These are phyloP conservation scores for Xylaria hypoxylon DNA, from an alignment of 2,329 filamentous ascomycete species.

Conservation along the genomic window DNA sequence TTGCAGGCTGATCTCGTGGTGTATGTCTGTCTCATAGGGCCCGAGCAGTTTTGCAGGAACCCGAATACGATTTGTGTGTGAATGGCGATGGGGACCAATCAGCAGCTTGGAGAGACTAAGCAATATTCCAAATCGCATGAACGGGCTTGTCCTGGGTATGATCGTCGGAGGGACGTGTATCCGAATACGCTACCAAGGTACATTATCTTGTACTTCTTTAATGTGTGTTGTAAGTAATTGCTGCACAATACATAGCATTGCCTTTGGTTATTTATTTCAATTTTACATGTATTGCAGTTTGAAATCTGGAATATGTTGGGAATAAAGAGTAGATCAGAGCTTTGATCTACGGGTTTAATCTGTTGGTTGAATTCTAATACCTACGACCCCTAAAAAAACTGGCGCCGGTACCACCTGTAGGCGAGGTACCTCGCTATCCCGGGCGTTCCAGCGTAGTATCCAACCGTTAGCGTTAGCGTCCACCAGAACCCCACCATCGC, in stretches of 20 bases:
- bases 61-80: slow-evolving; percentile 30
- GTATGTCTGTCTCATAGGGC: neutral
- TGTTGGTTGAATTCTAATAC: too few species aligned
- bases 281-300: too few species aligned
- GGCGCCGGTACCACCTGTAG: neutral
- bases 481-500: slow-evolving; percentile 13
- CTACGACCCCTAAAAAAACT: neutral
- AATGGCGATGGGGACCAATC: slow-evolving; percentile 27
- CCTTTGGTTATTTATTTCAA: too few species aligned
- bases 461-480: slow-evolving; percentile 8
- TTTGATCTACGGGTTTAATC: too few species aligned
- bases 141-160: slow-evolving; percentile 15
- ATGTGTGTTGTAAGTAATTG: neutral
- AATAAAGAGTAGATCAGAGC: too few species aligned
- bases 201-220: neutral
- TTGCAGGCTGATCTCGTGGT: neutral
- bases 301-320: too few species aligned
- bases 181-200: too few species aligned
- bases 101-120: slow-evolving; percentile 13
- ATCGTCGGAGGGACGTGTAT: slow-evolving; percentile 16
- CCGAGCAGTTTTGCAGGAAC: slow-evolving; percentile 3
- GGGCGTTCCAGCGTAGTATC: neutral
- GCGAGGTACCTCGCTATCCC: neutral
- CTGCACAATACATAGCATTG: too few species aligned
- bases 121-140: slow-evolving; percentile 31